Conservation (phyloP, 352 stramenopile species). For the Globisporangium middletonii region DNA sequence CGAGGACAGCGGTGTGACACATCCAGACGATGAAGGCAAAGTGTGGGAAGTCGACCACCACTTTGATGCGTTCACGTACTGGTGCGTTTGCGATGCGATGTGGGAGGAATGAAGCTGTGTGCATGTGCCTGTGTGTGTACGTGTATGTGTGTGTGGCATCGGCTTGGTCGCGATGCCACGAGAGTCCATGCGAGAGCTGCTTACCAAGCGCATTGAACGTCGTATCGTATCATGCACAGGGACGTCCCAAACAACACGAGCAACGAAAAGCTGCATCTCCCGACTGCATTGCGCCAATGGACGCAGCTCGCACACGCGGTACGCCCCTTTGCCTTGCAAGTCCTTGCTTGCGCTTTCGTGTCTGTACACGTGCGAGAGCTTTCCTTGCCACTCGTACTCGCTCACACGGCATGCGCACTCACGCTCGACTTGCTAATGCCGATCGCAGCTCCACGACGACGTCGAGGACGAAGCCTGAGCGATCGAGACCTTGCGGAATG, state of each 20-base stretch:
- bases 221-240: conserved; percentile 17
- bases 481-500: too few relatives aligned
- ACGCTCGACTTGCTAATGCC: too few relatives aligned
- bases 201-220: too few relatives aligned
- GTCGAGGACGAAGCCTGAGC: too few relatives aligned
- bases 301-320: conserved; percentile 48
- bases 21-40: conserved; percentile 50
- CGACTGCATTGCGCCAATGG: conserved; percentile 50
- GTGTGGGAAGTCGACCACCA: conserved; percentile 78
- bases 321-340: conserved; percentile 13
- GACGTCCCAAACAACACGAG: conserved; percentile 51
- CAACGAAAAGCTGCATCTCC: conserved; percentile 41
- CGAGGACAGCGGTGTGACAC: conserved; percentile 51
- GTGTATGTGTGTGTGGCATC: too few relatives aligned
- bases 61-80: conserved; percentile 64
- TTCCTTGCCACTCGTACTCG: too few relatives aligned
- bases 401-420: too few relatives aligned
- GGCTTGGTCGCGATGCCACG: too few relatives aligned
- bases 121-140: too few relatives aligned
- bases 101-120: too few relatives aligned
- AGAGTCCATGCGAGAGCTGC: too few relatives aligned
- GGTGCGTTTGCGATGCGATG: conserved; percentile 23
- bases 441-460: too few relatives aligned
- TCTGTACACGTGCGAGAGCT: neutral
- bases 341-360: neutral